These are phyloP conservation scores for Plasmodium vivax DNA, from an alignment of 169 alveolate species.

Conservation along the genomic window DNA sequence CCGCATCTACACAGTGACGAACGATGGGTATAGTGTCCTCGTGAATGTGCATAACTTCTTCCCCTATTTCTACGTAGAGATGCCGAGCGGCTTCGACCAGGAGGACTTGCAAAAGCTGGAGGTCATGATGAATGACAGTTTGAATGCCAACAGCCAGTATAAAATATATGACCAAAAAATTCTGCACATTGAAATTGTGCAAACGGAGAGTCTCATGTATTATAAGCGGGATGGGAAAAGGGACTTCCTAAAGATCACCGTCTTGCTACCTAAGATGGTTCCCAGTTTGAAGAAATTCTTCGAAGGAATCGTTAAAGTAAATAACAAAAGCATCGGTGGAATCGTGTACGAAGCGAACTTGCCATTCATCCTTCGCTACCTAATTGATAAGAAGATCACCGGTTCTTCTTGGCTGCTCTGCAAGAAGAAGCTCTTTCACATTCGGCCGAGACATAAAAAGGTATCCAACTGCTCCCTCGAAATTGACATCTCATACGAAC, in stretches of 20 bases:
- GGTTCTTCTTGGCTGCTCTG: constrained; percentile 97
- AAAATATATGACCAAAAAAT: constrained; percentile 80
- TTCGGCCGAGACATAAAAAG: constrained; percentile 34
- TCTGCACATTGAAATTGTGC: constrained; percentile 76
- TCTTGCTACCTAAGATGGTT: constrained; percentile 88
- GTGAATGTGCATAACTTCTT: constrained; percentile 77
- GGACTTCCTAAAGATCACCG: constrained; percentile 87
- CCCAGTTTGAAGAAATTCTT: constrained; percentile 86
- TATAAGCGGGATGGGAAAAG: constrained; percentile 78
- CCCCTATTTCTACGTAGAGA: constrained; percentile 84
- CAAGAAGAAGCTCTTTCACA: constrained; percentile 68
- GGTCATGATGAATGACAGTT: constrained; percentile 70
- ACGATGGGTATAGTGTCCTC: constrained; percentile 78
- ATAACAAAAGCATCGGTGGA: constrained; percentile 74
- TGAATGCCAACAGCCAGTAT: constrained; percentile 77
- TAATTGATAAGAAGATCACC: constrained; percentile 95
- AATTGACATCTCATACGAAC: constrained; percentile 80
- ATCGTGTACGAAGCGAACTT: constrained; percentile 94
- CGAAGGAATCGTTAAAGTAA: constrained; percentile 83
- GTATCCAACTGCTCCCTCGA: constrained; percentile 79
- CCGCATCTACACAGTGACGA: constrained; percentile 79
- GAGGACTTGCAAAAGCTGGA: constrained; percentile 77
- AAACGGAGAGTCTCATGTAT: constrained; percentile 84
- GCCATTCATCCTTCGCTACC: constrained; percentile 96
- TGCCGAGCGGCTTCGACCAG: constrained; percentile 74